Evolutionary conservation across 768 basidiomycete species (phyloP).

Genomic region (Austroboletus festivus): DNA sequence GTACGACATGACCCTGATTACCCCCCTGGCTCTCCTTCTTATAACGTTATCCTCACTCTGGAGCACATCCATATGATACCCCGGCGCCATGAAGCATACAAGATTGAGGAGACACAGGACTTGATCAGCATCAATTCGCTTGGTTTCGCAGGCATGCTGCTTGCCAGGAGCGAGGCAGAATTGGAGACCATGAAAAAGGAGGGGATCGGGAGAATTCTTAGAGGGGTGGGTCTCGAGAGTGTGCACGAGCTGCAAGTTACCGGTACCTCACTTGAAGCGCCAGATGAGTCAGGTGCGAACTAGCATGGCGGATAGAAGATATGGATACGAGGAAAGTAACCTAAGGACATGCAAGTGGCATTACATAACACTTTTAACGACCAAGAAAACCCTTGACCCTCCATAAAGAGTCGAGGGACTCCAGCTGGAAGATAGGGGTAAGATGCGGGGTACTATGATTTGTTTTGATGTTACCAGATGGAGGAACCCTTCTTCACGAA

Average conservation of each 20-base stretch:
- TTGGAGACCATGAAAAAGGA: constrained; percentile 64
- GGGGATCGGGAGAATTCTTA: constrained; percentile 60
- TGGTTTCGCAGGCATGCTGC: constrained; percentile 85
- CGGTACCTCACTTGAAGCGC: constrained; percentile 41
- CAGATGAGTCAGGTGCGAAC: constrained; percentile 13
- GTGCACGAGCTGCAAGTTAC: constrained; percentile 65
- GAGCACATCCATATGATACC: constrained; percentile 88
- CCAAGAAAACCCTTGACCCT: constrained; percentile 40
- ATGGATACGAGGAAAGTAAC: too few relatives aligned
- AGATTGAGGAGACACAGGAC: constrained; percentile 50
- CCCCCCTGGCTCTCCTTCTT: constrained; percentile 65
- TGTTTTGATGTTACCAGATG: constrained; percentile 53
- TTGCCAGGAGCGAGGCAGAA: constrained; percentile 82
- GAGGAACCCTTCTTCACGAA: constrained; percentile 74
- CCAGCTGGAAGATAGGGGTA: constrained; percentile 41
- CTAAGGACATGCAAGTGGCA: constrained; percentile 1
- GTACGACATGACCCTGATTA: constrained; percentile 65
- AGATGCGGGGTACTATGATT: constrained; percentile 2
- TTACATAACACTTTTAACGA: constrained; percentile 7
- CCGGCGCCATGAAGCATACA: constrained; percentile 60
- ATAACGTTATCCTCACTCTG: constrained; percentile 78
- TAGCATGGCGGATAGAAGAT: background rate
- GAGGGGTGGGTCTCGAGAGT: constrained; percentile 60
- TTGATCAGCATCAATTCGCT: constrained; percentile 76
- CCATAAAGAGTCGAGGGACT: constrained; percentile 53